A percentile compares a stretch with the other conserved stretches of the same genome.
Conservation (phyloP, 2,329 filamentous ascomycete genomes). For the Cadophora sp. region DNA sequence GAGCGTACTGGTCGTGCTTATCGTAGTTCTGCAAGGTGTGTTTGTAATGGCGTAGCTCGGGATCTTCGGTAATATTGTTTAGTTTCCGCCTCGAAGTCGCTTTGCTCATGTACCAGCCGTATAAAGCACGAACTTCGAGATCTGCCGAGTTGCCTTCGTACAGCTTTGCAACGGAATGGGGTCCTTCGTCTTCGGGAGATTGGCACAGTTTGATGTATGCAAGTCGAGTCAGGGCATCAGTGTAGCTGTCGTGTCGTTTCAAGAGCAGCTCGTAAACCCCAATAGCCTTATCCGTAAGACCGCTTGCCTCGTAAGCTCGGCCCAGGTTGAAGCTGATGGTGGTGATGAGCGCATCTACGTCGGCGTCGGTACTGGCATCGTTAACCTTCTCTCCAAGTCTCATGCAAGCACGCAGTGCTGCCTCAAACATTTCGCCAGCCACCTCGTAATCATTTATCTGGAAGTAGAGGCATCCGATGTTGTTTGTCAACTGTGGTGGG, state of each 20-base stretch:
- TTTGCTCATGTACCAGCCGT: slow-evolving; percentile 93
- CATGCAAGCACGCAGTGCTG: slow-evolving; percentile 85
- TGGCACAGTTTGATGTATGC: slow-evolving; percentile 88
- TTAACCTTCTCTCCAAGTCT: slow-evolving; percentile 78
- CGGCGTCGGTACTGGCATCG: slow-evolving; percentile 67
- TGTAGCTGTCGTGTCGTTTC: slow-evolving; percentile 87
- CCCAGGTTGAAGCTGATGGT: slow-evolving; percentile 97
- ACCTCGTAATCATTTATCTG: slow-evolving; percentile 81
- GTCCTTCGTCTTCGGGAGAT: slow-evolving; percentile 83
- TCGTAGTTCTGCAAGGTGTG: slow-evolving; percentile 93
- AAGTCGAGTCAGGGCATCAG: slow-evolving; percentile 85
- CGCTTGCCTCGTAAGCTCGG: slow-evolving; percentile 87
- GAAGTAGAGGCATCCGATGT: slow-evolving; percentile 95
- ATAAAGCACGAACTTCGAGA: slow-evolving; percentile 88
- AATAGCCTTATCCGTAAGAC: slow-evolving; percentile 80
- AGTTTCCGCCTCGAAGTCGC: slow-evolving; percentile 77
- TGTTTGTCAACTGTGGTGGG: slow-evolving; percentile 92
- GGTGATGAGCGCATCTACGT: slow-evolving; percentile 80
- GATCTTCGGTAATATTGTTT: slow-evolving; percentile 85
- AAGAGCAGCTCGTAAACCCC: slow-evolving; percentile 88
- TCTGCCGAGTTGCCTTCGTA: slow-evolving; percentile 85
- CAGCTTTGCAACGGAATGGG: slow-evolving; percentile 82
- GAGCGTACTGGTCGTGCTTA: slow-evolving; percentile 96
- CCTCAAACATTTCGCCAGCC: slow-evolving; percentile 88
- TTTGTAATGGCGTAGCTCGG: slow-evolving; percentile 93